Conservation (phyloP, 2,329 filamentous ascomycete species). For the Ceratocystis smalleyi region DNA sequence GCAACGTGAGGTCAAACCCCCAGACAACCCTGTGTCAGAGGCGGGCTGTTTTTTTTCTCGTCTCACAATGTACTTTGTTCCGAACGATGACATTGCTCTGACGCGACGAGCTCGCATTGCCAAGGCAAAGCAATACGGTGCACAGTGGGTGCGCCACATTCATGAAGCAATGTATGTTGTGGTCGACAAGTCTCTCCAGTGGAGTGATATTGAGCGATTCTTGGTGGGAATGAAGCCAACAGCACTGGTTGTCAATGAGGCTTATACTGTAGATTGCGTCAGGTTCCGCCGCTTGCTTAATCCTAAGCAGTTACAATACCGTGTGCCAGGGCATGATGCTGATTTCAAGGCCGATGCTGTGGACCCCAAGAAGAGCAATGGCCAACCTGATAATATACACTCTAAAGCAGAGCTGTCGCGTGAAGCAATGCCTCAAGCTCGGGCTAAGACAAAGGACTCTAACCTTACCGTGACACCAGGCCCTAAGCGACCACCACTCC, state of each 20-base stretch:
- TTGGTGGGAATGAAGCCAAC: conserved; percentile 20
- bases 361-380: background rate
- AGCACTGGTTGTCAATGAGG: conserved; percentile 46
- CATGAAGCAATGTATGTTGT: conserved; percentile 58
- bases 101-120: conserved; percentile 55
- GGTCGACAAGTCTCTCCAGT: conserved; percentile 54
- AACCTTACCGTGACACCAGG: background rate
- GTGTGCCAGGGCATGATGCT: conserved; percentile 33
- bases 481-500: background rate
- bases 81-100: conserved; percentile 57
- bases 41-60: conserved; percentile 42
- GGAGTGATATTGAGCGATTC: conserved; percentile 44
- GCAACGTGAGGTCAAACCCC: conserved; percentile 24
- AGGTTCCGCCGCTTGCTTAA: conserved; percentile 42
- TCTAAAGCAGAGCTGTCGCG: background rate
- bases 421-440: background rate
- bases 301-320: conserved; percentile 42
- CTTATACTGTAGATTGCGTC: conserved; percentile 55
- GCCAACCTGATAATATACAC: too few species aligned
- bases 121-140: conserved; percentile 61
- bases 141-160: conserved; percentile 48
- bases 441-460: background rate
- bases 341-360: background rate
- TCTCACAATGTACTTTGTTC: conserved; percentile 61
- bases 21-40: conserved; percentile 29